These are phyloP conservation scores for Tephrocybe sp. DNA, from an alignment of 768 basidiomycete species.

Conservation along the genomic window DNA sequence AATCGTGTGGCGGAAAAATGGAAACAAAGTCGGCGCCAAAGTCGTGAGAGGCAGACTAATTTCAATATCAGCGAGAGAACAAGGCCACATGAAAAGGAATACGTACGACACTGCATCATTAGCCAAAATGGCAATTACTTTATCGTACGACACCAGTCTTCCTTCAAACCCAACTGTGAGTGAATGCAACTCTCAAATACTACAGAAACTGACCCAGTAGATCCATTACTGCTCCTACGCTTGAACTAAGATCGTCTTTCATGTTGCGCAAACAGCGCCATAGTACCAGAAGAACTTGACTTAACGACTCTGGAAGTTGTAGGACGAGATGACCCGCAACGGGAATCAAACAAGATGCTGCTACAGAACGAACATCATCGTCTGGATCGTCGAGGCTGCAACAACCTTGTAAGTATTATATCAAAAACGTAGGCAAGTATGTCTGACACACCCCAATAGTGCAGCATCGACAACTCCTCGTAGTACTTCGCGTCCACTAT, in stretches of 20 bases:
- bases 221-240: constrained; percentile 97
- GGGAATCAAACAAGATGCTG: constrained; percentile 87
- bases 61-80: neutral
- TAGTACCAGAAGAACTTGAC: constrained; percentile 74
- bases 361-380: constrained; percentile 95
- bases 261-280: constrained; percentile 91
- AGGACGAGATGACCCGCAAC: constrained; percentile 81
- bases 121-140: constrained; percentile 75
- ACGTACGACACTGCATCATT: constrained; percentile 70
- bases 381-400: constrained; percentile 82
- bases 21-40: constrained; percentile 85
- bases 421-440: neutral
- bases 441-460: constrained; percentile 71
- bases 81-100: neutral
- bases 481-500: constrained; percentile 56
- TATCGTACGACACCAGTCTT: constrained; percentile 73
- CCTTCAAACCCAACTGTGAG: constrained; percentile 40
- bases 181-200: neutral
- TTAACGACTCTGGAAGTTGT: constrained; percentile 67
- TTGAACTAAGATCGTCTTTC: constrained; percentile 96
- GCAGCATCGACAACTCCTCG: constrained; percentile 87
- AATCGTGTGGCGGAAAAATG: constrained; percentile 98
- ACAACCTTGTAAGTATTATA: constrained; percentile 1
- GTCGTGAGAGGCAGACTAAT: constrained; percentile 74
- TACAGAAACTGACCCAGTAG: constrained; percentile 63